A percentile compares a stretch with the other conserved stretches of the same genome.
Evolutionary conservation across 495 filamentous ascomycete genomes (phyloP).

Genomic region (Neurospora africana): DNA sequence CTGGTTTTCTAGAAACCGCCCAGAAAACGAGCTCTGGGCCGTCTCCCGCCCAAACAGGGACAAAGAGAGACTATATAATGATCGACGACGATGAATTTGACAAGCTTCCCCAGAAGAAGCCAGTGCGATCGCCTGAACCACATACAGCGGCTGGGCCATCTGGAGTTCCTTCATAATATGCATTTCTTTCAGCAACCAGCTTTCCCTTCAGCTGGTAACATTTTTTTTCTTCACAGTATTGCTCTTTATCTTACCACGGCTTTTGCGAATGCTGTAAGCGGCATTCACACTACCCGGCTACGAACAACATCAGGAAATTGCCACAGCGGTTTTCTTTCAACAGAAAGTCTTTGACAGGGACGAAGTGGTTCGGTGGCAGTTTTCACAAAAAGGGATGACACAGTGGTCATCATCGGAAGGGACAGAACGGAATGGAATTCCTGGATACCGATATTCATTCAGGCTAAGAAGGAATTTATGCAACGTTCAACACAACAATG

Average conservation of each 20-base stretch:
- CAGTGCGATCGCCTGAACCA: no score
- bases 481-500: background rate
- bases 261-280: background rate
- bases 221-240: background rate
- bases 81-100: conserved; percentile 36
- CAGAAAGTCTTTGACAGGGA: background rate
- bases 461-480: no score
- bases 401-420: background rate
- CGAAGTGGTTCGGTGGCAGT: background rate
- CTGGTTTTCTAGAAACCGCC: no score
- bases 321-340: background rate
- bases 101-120: no score
- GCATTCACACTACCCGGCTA: background rate
- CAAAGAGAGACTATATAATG: conserved; percentile 25
- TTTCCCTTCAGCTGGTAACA: background rate
- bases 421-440: background rate
- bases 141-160: no score
- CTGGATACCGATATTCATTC: background rate
- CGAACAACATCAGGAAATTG: background rate
- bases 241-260: background rate
- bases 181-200: background rate
- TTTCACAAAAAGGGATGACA: background rate
- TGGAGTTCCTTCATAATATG: background rate
- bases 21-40: no score
- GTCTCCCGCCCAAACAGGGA: background rate